Conservation (phyloP, 164 flowering plant species). For the Berberis thunbergii region DNA sequence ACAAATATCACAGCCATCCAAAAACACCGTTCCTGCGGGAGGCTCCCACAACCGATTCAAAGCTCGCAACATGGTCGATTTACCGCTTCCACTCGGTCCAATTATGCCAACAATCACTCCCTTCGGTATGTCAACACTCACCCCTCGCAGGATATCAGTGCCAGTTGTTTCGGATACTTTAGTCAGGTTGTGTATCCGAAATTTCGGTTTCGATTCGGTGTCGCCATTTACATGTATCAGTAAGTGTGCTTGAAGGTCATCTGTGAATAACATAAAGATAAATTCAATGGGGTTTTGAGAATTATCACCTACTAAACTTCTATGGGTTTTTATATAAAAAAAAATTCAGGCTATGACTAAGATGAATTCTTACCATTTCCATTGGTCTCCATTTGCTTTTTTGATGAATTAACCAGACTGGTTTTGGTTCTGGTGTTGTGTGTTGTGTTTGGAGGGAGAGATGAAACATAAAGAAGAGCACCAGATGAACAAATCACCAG, state of each 20-base stretch:
- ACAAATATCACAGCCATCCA: conserved; percentile 21
- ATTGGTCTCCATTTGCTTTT: too few species aligned
- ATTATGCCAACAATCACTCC: conserved; percentile 22
- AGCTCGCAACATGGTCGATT: conserved; percentile 26
- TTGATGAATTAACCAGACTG: too few species aligned
- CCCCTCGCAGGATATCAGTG: conserved; percentile 10
- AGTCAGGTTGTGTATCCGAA: conserved; percentile 14
- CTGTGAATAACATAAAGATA: background rate
- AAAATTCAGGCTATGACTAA: background rate
- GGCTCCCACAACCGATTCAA: conserved; percentile 33
- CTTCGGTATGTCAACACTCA: conserved; percentile 16
- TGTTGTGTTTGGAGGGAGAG: too few species aligned
- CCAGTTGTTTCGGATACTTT: conserved; percentile 9
- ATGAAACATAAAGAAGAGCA: too few species aligned
- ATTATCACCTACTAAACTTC: too few species aligned
- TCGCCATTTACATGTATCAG: conserved; percentile 10
- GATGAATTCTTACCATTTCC: background rate
- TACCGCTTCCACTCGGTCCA: conserved; percentile 34
- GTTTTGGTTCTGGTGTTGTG: too few species aligned
- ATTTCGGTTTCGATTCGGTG: conserved; percentile 7
- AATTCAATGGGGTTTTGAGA: background rate
- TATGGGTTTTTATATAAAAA: background rate
- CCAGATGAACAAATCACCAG: too few species aligned
- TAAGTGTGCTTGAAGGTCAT: conserved; percentile 6
- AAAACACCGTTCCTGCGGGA: conserved; percentile 11